Evolutionary conservation across 2,329 filamentous ascomycete species (phyloP), one percentile per base, ranked within the genome.

Genomic region (Pseudohalonectria lignicola): DNA sequence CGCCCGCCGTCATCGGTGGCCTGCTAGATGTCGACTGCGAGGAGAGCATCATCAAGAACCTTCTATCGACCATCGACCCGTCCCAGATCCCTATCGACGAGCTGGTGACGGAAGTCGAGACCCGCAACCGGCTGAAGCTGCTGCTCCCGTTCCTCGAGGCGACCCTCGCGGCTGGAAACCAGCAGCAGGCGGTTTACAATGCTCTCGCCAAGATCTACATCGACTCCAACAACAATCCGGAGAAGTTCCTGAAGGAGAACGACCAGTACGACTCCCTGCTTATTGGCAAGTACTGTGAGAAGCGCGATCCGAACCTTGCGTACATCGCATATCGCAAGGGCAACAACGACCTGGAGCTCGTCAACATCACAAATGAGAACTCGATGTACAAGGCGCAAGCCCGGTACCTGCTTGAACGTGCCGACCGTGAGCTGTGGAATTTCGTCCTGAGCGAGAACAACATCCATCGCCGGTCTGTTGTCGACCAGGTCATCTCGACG

Each of bases 301-400:
- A 96, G 75, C 83, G 92, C 25, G 92, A 98, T 53, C 92, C 92
- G 45, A 94, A 94, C 57, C 69, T 98, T 39, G 90, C 86, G 3
- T 94, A 84, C 62, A 94, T 96, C 55, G 85, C 87, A 44, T 98
- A 95, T 61, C 76, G 80, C 51, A 98, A 98, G 70, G 92, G 92
- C 16, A 86, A 95, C 62, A 98, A 98, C 48, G 92, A 98, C 53
- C 66, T 98, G 23, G 93, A 98, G 64, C 75, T 98, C 40, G 90
- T 98, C 62, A 92, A 84, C 60, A 90, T 98, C 54, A 96, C 92
- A 54, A 98, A 96, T 52, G 93, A 98, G 64, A 98, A 98, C 65
- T 81, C 86, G n/a, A 98, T 98, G 92, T 98, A 94, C 74, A 83
- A 88, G 52, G 85, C 85, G n/a, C 92, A 98, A 62, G 90, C 88